These are phyloP conservation scores for Inosperma sp. DNA, from an alignment of 768 basidiomycete species.

Conservation along the genomic window DNA sequence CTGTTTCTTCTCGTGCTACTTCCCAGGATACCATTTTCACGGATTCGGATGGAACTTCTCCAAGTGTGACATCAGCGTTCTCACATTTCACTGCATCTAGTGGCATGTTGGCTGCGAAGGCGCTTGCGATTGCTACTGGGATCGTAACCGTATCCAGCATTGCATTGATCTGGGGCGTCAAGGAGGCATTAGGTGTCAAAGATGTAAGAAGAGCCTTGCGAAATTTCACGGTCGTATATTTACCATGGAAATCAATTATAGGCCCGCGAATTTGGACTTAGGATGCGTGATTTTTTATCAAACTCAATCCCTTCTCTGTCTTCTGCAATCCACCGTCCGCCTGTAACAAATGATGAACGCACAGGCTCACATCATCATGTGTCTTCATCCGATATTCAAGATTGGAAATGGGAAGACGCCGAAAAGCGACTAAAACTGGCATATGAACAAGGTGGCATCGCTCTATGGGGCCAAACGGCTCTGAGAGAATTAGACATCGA, in stretches of 20 bases:
- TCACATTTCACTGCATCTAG: constrained; percentile 42
- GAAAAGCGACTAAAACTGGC: constrained; percentile 32
- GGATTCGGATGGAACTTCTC: constrained; percentile 12
- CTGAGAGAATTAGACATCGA: constrained; percentile 57
- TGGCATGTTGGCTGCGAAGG: constrained; percentile 54
- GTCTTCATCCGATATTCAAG: not conserved
- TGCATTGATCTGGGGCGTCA: constrained; percentile 44
- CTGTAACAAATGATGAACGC: constrained; percentile 30
- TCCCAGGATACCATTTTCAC: too few relatives aligned
- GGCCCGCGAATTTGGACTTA: constrained; percentile 56
- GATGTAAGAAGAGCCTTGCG: too few relatives aligned
- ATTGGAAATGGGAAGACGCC: constrained; percentile 41
- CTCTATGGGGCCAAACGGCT: constrained; percentile 51
- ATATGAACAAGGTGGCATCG: constrained; percentile 40
- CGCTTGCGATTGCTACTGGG: constrained; percentile 60
- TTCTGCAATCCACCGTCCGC: constrained; percentile 46
- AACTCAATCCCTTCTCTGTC: constrained; percentile 46
- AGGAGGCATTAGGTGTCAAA: constrained; percentile 48
- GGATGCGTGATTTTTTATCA: constrained; percentile 49
- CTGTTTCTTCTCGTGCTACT: constrained; percentile 12
- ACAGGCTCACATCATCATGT: constrained; percentile 1
- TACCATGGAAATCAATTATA: constrained; percentile 25
- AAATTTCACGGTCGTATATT: too few relatives aligned
- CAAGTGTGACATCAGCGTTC: constrained; percentile 34
- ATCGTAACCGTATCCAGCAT: constrained; percentile 49